Conservation (phyloP, 1,284 basidiomycete genomes). For the Tylopilus sp. region DNA sequence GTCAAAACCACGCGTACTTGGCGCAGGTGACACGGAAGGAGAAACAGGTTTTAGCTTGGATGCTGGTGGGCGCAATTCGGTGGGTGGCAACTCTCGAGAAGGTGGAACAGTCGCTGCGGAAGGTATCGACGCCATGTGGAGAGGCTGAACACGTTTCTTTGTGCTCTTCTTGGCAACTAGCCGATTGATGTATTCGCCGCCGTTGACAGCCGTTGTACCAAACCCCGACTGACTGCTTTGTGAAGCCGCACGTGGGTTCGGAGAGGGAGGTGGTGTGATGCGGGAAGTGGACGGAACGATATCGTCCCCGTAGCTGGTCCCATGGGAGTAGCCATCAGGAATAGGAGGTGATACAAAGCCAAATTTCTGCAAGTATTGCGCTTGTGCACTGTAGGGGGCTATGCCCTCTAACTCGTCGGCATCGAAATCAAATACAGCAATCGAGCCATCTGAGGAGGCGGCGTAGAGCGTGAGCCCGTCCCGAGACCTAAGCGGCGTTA, state of each 20-base stretch:
- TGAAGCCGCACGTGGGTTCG: conserved; percentile 34
- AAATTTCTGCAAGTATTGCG: conserved; percentile 78
- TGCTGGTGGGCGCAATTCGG: conserved; percentile 17
- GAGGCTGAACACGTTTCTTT: conserved; percentile 66
- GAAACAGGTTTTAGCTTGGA: conserved; percentile 23
- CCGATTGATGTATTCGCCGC: conserved; percentile 63
- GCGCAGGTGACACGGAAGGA: conserved; percentile 27
- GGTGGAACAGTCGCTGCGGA: conserved; percentile 36
- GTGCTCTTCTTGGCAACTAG: conserved; percentile 72
- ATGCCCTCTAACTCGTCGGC: conserved; percentile 81
- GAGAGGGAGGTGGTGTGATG: conserved; percentile 53
- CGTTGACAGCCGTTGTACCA: conserved; percentile 37
- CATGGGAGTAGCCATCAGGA: conserved; percentile 67
- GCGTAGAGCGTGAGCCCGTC: conserved; percentile 93
- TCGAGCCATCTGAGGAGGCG: conserved; percentile 93
- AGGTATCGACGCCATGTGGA: conserved; percentile 40
- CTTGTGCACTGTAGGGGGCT: conserved; percentile 71
- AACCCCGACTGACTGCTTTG: conserved; percentile 40
- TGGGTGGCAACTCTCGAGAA: conserved; percentile 9
- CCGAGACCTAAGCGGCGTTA: conserved; percentile 62
- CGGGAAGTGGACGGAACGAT: conserved; percentile 28
- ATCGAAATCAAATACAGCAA: conserved; percentile 85
- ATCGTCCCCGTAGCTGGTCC: conserved; percentile 32
- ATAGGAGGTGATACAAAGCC: conserved; percentile 65
- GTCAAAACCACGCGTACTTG: conserved; percentile 33